phyloP scores from a whole-genome alignment of 2,329 filamentous ascomycete species.

The Nigrospora sphaerica region DNA sequence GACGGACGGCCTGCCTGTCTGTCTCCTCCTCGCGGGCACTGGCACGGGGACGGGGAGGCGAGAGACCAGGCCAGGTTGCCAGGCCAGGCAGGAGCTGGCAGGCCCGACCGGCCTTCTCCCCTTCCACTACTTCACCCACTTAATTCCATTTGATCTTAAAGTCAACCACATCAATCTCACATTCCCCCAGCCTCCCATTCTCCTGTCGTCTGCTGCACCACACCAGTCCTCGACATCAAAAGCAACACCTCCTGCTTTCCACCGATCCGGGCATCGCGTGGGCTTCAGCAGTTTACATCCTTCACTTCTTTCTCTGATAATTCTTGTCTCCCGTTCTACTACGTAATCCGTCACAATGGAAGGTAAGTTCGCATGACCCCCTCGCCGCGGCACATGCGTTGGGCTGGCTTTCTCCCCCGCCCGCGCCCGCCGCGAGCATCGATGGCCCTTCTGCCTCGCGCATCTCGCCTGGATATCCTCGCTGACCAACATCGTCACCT shows the following conservation, averaged over 20 bases:
- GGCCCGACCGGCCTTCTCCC: conserved; percentile 1
- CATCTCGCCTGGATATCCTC: neutral
- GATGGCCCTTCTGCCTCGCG: too few relatives aligned
- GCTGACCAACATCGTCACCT: conserved; percentile 37
- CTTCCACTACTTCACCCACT: conserved; percentile 5
- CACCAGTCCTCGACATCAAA: conserved; percentile 22
- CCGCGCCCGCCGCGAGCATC: too few relatives aligned
- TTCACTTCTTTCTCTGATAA: conserved; percentile 12
- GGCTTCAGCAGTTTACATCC: conserved; percentile 19
- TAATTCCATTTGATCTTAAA: conserved; percentile 18
- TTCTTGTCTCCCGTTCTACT: conserved; percentile 22
- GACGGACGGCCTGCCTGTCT: too few relatives aligned
- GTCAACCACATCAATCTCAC: conserved; percentile 17
- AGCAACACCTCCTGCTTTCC: conserved; percentile 20
- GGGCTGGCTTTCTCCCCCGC: too few relatives aligned
- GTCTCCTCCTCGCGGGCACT: too few relatives aligned
- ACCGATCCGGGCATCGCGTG: conserved; percentile 27
- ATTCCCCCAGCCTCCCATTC: conserved; percentile 20
- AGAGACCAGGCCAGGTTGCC: too few relatives aligned
- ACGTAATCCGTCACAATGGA: conserved; percentile 50
- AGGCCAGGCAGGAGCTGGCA: neutral
- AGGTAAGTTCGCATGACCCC: conserved; percentile 42
- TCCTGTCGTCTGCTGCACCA: conserved; percentile 27
- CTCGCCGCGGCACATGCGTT: too few relatives aligned
- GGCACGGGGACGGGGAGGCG: too few relatives aligned